phyloP scores from a whole-genome alignment of 768 basidiomycete species.

The Boletales sp. region DNA sequence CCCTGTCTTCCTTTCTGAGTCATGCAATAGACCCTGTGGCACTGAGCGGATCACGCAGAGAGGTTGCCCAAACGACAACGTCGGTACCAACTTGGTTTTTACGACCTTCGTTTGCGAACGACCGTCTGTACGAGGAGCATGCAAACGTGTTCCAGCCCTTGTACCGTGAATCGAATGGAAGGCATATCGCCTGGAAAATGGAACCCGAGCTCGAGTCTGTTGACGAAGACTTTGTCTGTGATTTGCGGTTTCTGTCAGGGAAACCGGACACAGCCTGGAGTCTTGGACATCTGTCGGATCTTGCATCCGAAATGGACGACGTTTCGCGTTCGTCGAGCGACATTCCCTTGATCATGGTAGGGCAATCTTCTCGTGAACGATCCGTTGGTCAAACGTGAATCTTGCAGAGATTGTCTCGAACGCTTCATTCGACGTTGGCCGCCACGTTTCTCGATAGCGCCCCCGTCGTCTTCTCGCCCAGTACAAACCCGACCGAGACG shows the following conservation, averaged over 20 bases:
- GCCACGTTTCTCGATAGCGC: constrained; percentile 87
- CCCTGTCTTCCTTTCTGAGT: constrained; percentile 65
- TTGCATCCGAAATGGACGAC: constrained; percentile 13
- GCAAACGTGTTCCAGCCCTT: constrained; percentile 41
- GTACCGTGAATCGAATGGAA: constrained; percentile 6
- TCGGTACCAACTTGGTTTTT: constrained; percentile 62
- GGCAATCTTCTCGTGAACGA: constrained; percentile 16
- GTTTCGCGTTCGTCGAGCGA: constrained; percentile 14
- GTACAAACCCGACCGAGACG: constrained; percentile 51
- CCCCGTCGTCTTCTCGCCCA: constrained; percentile 75
- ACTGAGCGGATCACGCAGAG: constrained; percentile 13
- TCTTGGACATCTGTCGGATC: constrained; percentile 31
- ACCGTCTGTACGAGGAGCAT: constrained; percentile 52
- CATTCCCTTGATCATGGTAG: constrained; percentile 24
- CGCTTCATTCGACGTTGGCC: constrained; percentile 74
- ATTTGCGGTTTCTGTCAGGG: constrained; percentile 14
- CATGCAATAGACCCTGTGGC: constrained; percentile 36
- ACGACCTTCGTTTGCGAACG: constrained; percentile 51
- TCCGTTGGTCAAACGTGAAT: constrained; percentile 11
- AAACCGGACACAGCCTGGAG: constrained; percentile 27
- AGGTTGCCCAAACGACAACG: constrained; percentile 8
- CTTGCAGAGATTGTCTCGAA: constrained; percentile 60
- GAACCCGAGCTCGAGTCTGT: constrained; percentile 22
- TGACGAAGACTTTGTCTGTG: constrained; percentile 30
- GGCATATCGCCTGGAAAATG: constrained; percentile 24